Evolutionary conservation across 2,329 filamentous ascomycete species (phyloP).

Genomic region (Fusarium sp.): DNA sequence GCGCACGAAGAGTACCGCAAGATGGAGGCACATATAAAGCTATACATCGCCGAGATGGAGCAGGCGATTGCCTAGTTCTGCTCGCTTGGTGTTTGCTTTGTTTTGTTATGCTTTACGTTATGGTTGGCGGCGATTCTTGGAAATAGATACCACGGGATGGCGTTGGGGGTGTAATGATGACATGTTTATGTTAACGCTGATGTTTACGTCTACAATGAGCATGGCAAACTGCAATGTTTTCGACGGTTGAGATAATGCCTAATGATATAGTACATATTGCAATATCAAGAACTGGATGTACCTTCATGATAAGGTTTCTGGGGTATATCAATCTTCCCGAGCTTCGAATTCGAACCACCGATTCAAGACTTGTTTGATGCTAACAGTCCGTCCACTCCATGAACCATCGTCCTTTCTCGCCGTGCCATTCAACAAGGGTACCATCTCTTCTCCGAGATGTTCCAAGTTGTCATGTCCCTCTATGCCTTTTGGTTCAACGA

Average conservation of each 20-base stretch:
- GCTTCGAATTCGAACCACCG: slow-evolving; percentile 68
- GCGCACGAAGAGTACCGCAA: slow-evolving; percentile 96
- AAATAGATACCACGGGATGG: slow-evolving; percentile 54
- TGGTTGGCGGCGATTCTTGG: slow-evolving; percentile 31
- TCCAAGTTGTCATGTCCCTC: slow-evolving; percentile 48
- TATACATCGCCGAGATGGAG: slow-evolving; percentile 99
- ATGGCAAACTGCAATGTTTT: slow-evolving; percentile 18
- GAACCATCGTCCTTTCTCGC: slow-evolving; percentile 61
- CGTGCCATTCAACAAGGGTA: slow-evolving; percentile 72
- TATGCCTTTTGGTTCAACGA: slow-evolving; percentile 58
- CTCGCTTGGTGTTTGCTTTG: not conserved
- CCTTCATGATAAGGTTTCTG: not conserved
- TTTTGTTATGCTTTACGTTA: slow-evolving; percentile 27
- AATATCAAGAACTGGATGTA: not conserved
- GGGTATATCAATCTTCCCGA: not conserved
- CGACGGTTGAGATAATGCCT: not conserved
- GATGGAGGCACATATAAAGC: slow-evolving; percentile 95
- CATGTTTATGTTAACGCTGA: slow-evolving; percentile 24
- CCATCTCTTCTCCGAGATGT: slow-evolving; percentile 59
- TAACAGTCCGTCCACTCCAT: slow-evolving; percentile 69
- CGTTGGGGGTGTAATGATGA: slow-evolving; percentile 49
- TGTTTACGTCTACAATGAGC: slow-evolving; percentile 18
- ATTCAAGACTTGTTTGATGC: slow-evolving; percentile 66
- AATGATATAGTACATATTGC: not conserved
- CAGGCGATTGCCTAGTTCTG: slow-evolving; percentile 70